Base-by-base conservation (phyloP, 2,329 filamentous ascomycete species). In the Phaeosphaeria sp. region DNA sequence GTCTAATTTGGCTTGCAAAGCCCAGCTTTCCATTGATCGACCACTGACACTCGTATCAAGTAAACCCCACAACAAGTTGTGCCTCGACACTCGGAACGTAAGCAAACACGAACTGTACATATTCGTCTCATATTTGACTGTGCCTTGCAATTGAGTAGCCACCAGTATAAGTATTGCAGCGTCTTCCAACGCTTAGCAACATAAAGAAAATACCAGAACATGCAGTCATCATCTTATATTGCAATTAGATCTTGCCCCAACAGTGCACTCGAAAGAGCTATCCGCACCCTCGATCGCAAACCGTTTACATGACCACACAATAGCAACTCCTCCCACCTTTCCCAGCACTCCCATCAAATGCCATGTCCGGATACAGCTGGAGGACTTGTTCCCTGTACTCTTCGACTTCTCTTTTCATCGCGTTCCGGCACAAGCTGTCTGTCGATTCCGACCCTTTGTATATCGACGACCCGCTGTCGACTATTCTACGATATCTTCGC, bases 361-460 rank as follows among this genome's bases (percentile, higher is more conserved):
- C 52, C 59, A 71, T 63, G 30, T 71, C 67, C 5, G 66, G 67
- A 54, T 71, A 71, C 9, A 69, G 47, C 6, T 46, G 48, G 5
- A 69, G 48, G 13, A 68, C 62, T 46, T 67, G 60, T 30, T 64
- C 57, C n/a, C 59, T 53, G 20, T 63, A 68, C 21, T 59, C 59
- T 13, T 69, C 60, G 5, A 71, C 63, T 43, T 67, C 65, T 13
- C 52, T 57, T 50, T 52, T 52, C 36, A 62, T 52, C 15, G 30
- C 27, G 11, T 55, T 57, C 39, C 61, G 49, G 2, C 44, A 42
- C 33, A 56, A 27, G 20, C 46, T 55, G 6, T 58, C 51, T 11
- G n/a, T 43, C 3, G 44, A 47, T 6, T 39, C 43, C 3, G 30
- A 47, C 3, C 30, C 15, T 23, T 53, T 53, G 15, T 44, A 53